Percentiles rank a stretch among this genome's conserved stretches.
These are phyloP conservation scores for Phialemoniopsis sp. DNA, from an alignment of 2,329 filamentous ascomycete species.

Conservation along the genomic window DNA sequence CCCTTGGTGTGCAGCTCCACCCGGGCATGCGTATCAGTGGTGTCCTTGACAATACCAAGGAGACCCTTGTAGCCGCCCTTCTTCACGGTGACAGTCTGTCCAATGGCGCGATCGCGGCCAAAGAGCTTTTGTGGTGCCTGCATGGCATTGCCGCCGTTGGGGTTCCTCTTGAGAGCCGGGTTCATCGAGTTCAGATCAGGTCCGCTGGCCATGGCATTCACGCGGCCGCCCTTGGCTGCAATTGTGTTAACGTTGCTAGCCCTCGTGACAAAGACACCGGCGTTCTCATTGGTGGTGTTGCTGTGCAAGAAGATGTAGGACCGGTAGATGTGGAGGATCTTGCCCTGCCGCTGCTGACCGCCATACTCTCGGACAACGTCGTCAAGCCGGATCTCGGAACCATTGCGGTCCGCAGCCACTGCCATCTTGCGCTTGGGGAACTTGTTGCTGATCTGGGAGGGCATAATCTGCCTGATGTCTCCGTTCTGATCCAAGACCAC, in stretches of 20 bases:
- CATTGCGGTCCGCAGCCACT: constrained; percentile 88
- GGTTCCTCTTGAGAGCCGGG: constrained; percentile 74
- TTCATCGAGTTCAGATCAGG: constrained; percentile 91
- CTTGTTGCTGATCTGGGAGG: constrained; percentile 88
- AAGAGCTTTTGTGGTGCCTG: constrained; percentile 71
- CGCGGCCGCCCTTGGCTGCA: constrained; percentile 87
- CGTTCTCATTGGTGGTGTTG: constrained; percentile 78
- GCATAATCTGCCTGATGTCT: constrained; percentile 75
- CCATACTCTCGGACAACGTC: constrained; percentile 90
- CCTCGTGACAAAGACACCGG: constrained; percentile 83
- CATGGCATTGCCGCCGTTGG: constrained; percentile 47
- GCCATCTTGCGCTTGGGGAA: constrained; percentile 77
- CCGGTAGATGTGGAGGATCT: constrained; percentile 89
- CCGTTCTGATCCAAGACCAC: constrained; percentile 89
- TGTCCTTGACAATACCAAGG: constrained; percentile 92
- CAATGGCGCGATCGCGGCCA: constrained; percentile 77
- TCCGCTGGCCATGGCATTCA: constrained; percentile 55
- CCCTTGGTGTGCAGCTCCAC: constrained; percentile 93
- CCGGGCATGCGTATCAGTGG: constrained; percentile 78
- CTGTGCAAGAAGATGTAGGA: constrained; percentile 91
- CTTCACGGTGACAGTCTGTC: constrained; percentile 85
- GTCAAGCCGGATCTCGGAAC: constrained; percentile 85
- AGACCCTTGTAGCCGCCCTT: constrained; percentile 90
- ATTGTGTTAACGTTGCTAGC: constrained; percentile 84
- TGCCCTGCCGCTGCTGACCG: constrained; percentile 80